Conservation (phyloP, 1,139 yeast genomes). For the Geotrichum siamense region DNA sequence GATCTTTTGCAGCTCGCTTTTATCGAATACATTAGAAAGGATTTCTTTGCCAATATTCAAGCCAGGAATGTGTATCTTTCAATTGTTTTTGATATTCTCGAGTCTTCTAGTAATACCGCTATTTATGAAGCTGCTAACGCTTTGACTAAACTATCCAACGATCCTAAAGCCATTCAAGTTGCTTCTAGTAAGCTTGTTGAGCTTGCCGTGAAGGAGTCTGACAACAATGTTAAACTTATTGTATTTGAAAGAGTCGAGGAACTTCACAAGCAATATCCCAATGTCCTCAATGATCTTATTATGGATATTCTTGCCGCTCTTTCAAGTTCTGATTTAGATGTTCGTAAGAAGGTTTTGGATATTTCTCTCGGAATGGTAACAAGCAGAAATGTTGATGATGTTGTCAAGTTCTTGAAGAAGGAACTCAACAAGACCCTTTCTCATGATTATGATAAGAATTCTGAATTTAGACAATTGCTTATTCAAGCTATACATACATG, state of each 20-base stretch:
- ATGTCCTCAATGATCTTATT: constrained; percentile 75
- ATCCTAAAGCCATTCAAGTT: constrained; percentile 64
- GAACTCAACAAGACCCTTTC: constrained; percentile 72
- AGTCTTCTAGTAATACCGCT: constrained; percentile 66
- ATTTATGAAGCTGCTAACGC: constrained; percentile 89
- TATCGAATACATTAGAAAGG: constrained; percentile 85
- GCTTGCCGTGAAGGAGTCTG: constrained; percentile 84
- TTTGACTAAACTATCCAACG: constrained; percentile 62
- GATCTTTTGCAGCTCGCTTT: constrained; percentile 82
- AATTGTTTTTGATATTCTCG: constrained; percentile 66
- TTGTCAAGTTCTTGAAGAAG: constrained; percentile 81
- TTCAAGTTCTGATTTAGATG: constrained; percentile 82
- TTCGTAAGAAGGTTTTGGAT: constrained; percentile 78
- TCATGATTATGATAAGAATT: constrained; percentile 60
- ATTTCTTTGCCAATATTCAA: constrained; percentile 56
- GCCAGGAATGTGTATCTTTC: constrained; percentile 66
- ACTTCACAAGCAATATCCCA: constrained; percentile 68
- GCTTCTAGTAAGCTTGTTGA: constrained; percentile 81
- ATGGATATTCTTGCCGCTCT: constrained; percentile 82
- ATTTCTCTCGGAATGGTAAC: constrained; percentile 75
- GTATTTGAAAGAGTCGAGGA: constrained; percentile 81
- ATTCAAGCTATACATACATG: constrained; percentile 84
- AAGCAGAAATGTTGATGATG: constrained; percentile 89
- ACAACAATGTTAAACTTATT: constrained; percentile 86
- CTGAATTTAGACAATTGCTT: constrained; percentile 82